Base-by-base conservation (phyloP, 2,329 filamentous ascomycete genomes). In the Botrytis hyacinthi region DNA sequence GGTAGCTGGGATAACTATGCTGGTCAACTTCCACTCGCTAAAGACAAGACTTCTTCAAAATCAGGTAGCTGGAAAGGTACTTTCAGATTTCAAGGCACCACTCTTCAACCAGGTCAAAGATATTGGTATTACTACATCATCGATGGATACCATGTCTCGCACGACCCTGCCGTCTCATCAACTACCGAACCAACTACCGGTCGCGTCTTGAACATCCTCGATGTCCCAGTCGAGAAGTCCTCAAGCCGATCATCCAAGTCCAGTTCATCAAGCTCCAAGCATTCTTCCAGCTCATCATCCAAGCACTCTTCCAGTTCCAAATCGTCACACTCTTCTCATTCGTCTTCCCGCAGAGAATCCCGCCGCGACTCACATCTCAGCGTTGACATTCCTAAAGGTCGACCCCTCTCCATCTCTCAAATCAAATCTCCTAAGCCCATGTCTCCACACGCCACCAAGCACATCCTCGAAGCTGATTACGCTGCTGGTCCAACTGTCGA, bases 111-210 rank as follows among this genome's bases (percentile, higher is more conserved):
- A 80, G 94, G 95, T 83, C 91, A 93, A 83, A 92, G 95, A 82
- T 98, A 98, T 90, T 99, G 96, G 96, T 99, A 98, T 91, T 99
- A 99, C 90, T 99, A 98, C 89, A 98, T 98, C 90, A 96, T 98
- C 84, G 96, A 99, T 84, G 96, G 96, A 80, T 98, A 98, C 90
- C 95, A 98, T 84, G 92, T 97, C 83, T 95, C 95, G 76, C 95
- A 98, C 88, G 96, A 98, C 86, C 95, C 95, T 79, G 93, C 93
- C 83, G 91, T 94, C 83, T 87, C 92, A 81, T 95, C 92, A 82
- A 97, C 93, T 82, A 92, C 93, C 78, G 96, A 99, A 88, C 95
- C 95, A 82, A 98, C 95, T 83, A 98, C 96, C 73, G 94, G 95
- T 85, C 95, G 96, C 83, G 94, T 95, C 84, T 89, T 99, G 80